phyloP scores from a whole-genome alignment of 2,329 filamentous ascomycete genomes.

The Bipolaris gigantea region DNA sequence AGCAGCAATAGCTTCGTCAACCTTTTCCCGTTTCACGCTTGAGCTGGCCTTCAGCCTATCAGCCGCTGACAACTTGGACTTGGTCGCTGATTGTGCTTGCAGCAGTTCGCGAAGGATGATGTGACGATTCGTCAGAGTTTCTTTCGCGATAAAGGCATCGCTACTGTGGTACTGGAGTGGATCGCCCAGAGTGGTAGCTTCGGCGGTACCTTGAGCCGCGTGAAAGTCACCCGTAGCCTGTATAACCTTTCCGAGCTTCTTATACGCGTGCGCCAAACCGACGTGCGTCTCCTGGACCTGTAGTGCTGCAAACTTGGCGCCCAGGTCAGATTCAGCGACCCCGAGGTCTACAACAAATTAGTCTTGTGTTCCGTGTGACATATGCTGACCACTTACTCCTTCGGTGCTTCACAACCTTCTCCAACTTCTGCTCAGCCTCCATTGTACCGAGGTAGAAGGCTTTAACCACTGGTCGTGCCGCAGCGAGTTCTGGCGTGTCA shows the following conservation, averaged over 20 bases:
- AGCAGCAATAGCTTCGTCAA: slow-evolving; percentile 92
- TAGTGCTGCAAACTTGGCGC: slow-evolving; percentile 85
- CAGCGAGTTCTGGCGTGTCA: slow-evolving; percentile 90
- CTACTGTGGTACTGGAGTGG: slow-evolving; percentile 93
- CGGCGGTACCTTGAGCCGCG: slow-evolving; percentile 92
- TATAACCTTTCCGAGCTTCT: slow-evolving; percentile 90
- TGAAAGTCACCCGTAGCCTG: slow-evolving; percentile 95
- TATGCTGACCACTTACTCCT: slow-evolving; percentile 64
- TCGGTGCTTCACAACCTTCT: slow-evolving; percentile 87
- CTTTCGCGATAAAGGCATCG: slow-evolving; percentile 97
- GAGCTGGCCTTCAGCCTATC: slow-evolving; percentile 86
- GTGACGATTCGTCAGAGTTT: slow-evolving; percentile 95
- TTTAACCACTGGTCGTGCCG: slow-evolving; percentile 89
- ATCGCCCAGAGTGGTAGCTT: slow-evolving; percentile 92
- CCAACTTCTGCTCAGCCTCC: slow-evolving; percentile 96
- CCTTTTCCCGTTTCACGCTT: slow-evolving; percentile 89
- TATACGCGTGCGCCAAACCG: slow-evolving; percentile 85
- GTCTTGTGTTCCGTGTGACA: background rate
- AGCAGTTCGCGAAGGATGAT: slow-evolving; percentile 91
- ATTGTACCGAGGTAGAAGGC: slow-evolving; percentile 93
- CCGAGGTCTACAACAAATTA: slow-evolving; percentile 69
- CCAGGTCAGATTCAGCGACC: slow-evolving; percentile 88
- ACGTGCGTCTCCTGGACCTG: slow-evolving; percentile 86
- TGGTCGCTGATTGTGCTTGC: slow-evolving; percentile 83
- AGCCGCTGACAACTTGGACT: slow-evolving; percentile 79